phyloP scores from a whole-genome alignment of 2,329 filamentous ascomycete species.

The Alternaria sp. region DNA sequence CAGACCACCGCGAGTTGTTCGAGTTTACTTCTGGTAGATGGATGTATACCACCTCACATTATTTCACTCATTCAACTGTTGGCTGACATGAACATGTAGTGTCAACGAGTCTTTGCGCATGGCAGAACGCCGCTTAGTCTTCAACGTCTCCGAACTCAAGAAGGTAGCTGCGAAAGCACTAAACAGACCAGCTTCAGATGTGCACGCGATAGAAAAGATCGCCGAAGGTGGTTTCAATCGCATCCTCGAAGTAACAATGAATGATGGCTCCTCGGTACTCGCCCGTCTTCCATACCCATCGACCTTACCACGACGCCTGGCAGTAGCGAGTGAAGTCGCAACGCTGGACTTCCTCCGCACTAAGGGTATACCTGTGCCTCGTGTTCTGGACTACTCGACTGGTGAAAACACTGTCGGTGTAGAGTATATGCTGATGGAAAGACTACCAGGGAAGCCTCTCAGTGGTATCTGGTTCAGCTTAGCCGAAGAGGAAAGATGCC shows the following conservation, averaged over 20 bases:
- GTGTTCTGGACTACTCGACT: conserved; percentile 27
- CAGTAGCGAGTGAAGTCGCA: conserved; percentile 49
- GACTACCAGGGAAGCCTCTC: conserved; percentile 24
- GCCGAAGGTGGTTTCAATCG: conserved; percentile 49
- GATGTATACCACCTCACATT: conserved; percentile 21
- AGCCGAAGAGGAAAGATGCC: conserved; percentile 24
- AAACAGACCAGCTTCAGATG: conserved; percentile 18
- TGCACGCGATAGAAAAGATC: conserved; percentile 38
- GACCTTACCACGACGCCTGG: conserved; percentile 33
- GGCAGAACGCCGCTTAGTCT: conserved; percentile 22
- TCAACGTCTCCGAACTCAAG: conserved; percentile 30
- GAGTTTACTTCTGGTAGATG: conserved; percentile 38
- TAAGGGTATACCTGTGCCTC: conserved; percentile 33
- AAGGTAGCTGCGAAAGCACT: conserved; percentile 25
- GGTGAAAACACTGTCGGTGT: conserved; percentile 29
- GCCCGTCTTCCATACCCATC: conserved; percentile 44
- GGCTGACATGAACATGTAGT: not conserved
- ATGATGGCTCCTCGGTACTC: conserved; percentile 35
- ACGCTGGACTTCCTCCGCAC: conserved; percentile 41
- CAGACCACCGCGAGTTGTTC: conserved; percentile 22
- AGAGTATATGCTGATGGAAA: conserved; percentile 45
- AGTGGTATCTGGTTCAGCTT: conserved; percentile 29
- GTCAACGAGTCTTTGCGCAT: conserved; percentile 32
- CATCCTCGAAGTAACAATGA: conserved; percentile 38
- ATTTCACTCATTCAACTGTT: not conserved